A percentile compares a stretch with the other conserved stretches of the same genome.
phyloP scores from a whole-genome alignment of 306 rosid genomes.

The Rosa multiflora region DNA sequence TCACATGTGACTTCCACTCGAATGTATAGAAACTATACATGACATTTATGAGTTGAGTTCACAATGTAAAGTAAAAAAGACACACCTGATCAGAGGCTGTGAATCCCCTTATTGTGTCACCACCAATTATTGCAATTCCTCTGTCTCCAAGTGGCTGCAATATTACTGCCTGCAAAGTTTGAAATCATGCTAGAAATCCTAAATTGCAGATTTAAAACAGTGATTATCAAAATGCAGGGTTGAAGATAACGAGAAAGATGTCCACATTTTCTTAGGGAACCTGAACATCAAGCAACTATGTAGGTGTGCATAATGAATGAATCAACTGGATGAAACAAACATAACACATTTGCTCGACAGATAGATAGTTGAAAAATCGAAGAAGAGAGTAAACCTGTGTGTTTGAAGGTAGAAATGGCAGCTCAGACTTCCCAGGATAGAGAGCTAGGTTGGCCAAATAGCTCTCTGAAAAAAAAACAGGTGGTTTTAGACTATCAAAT shows the following conservation, averaged over 20 bases:
- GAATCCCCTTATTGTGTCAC: constrained; percentile 89
- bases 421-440: constrained; percentile 90
- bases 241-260: neutral
- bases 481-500: constrained; percentile 15
- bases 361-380: neutral
- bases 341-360: neutral
- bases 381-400: constrained; percentile 60
- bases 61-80: constrained; percentile 7
- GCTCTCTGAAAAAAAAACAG: constrained; percentile 55
- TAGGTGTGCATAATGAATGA: neutral
- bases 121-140: constrained; percentile 85
- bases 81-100: constrained; percentile 79
- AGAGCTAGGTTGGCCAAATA: constrained; percentile 89
- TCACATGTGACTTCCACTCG: neutral
- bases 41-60: neutral
- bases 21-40: neutral
- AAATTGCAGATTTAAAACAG: neutral
- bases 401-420: constrained; percentile 86
- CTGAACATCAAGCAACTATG: neutral
- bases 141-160: constrained; percentile 95
- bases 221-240: neutral
- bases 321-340: neutral
- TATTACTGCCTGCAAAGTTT: constrained; percentile 71
- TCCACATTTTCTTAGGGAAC: neutral
- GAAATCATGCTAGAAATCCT: constrained; percentile 12